Conservation (phyloP, 2,329 filamentous ascomycete species). For the Didymella pomorum region DNA sequence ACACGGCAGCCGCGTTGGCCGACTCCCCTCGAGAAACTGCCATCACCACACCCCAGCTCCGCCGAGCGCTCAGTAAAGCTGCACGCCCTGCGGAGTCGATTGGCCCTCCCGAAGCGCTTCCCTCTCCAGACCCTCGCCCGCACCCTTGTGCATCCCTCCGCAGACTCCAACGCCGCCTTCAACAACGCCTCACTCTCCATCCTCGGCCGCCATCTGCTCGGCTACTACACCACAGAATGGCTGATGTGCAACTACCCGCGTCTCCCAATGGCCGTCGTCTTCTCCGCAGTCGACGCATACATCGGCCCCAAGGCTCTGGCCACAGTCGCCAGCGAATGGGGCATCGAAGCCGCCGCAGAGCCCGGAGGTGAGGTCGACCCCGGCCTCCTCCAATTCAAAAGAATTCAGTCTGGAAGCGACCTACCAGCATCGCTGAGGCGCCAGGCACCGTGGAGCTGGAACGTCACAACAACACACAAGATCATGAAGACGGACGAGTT, state of each 20-base stretch:
- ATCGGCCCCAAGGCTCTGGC: slow-evolving; percentile 77
- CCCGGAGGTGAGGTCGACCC: slow-evolving; percentile 93
- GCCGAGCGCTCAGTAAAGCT: slow-evolving; percentile 84
- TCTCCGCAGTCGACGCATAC: slow-evolving; percentile 85
- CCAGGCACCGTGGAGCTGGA: slow-evolving; percentile 48
- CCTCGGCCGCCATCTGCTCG: slow-evolving; percentile 82
- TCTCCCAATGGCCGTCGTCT: slow-evolving; percentile 86
- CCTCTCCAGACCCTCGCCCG: slow-evolving; percentile 87
- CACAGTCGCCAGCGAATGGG: slow-evolving; percentile 83
- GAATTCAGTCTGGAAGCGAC: slow-evolving; percentile 47
- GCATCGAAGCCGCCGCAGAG: slow-evolving; percentile 84
- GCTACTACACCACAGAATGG: slow-evolving; percentile 88
- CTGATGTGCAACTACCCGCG: slow-evolving; percentile 90
- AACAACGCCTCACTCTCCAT: slow-evolving; percentile 88
- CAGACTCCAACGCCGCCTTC: slow-evolving; percentile 79
- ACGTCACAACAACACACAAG: slow-evolving; percentile 65
- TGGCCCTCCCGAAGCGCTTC: slow-evolving; percentile 80
- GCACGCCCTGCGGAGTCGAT: slow-evolving; percentile 87
- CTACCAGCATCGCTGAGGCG: slow-evolving; percentile 36
- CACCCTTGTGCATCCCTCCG: slow-evolving; percentile 83
- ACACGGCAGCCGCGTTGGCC: slow-evolving; percentile 12
- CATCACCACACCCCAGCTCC: slow-evolving; percentile 74
- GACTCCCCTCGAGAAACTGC: slow-evolving; percentile 57
- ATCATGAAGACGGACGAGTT: slow-evolving; percentile 87
- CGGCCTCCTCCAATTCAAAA: slow-evolving; percentile 82